Evolutionary conservation across 305 asterid species (phyloP), one percentile per base, ranked within the genome.

Genomic region (Rubia tinctorum): DNA sequence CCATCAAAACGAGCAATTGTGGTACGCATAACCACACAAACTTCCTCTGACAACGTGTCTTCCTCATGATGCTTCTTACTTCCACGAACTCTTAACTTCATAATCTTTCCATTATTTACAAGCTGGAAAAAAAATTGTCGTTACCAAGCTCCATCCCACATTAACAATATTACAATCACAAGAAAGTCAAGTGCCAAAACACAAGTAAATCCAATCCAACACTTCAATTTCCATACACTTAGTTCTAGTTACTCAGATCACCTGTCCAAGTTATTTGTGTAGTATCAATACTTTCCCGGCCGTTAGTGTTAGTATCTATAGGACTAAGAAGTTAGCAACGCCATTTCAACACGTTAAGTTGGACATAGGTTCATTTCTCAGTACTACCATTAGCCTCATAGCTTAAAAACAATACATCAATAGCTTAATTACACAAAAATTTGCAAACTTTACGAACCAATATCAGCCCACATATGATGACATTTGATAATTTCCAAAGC

Each of bases 1-100:
- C 97, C 99, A 77, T 90, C 97, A 78, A 93, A 84, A 22, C 97
- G 91, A 73, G 94, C 96, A 84, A 93, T 75, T 53, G 86, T 90
- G 65, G 94, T 91, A 18, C 90, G 84, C 96, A 91, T 87, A 80
- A 93, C 96, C 70, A 88, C 82, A 61, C 98, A 91, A 81, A 93
- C 89, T 83, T 89, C 98, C 84, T 91, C 96, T 18, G 86, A 80
- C 0, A 93, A 81, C 44, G 86, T 69, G 65, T 88, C 93, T 69
- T 82, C 90, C 6, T 81, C 80, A 25, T 79, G 77, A 74, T 90
- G 96, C 74, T 86, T 86, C 82, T 86, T 89, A 63, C 87, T 84
- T 51, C 86, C 95, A 51, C 93, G 93, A 51, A 91, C 93, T 80
- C 99, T 87, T 70, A 94, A 77, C 76, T 84, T 89, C 76, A 91